Evolutionary conservation across 1,284 basidiomycete species (phyloP).

Genomic region (Boletus nobilissimus): DNA sequence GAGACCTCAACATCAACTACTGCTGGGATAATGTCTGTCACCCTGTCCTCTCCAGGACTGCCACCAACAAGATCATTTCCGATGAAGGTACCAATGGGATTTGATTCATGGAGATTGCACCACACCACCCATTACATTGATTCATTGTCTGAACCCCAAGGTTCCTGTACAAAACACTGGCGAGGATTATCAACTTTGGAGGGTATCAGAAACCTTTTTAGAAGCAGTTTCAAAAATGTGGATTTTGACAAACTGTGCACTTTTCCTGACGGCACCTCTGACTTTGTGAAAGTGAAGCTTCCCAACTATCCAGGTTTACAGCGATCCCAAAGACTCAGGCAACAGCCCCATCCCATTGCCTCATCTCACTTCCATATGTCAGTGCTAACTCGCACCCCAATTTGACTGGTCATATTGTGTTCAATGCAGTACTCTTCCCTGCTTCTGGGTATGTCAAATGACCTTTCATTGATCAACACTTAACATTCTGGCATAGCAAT

Average conservation of each 20-base stretch:
- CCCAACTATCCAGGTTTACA: conserved; percentile 31
- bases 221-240: conserved; percentile 41
- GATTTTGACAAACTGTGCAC: conserved; percentile 40
- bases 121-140: conserved; percentile 42
- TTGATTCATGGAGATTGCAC: conserved; percentile 43
- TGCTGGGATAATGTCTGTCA: conserved; percentile 48
- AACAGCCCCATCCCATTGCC: conserved; percentile 39
- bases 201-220: conserved; percentile 42
- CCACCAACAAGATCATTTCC: conserved; percentile 45
- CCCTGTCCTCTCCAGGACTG: conserved; percentile 46
- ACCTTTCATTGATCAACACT: not conserved
- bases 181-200: conserved; percentile 46
- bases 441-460: conserved; percentile 39
- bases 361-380: conserved; percentile 40
- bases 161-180: conserved; percentile 43
- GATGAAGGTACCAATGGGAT: conserved; percentile 44
- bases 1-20: conserved; percentile 40
- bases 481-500: conserved; percentile 31
- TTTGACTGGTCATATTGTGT: conserved; percentile 43
- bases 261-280: conserved; percentile 29
- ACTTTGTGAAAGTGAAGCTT: conserved; percentile 30
- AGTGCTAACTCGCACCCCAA: conserved; percentile 42
- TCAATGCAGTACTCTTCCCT: conserved; percentile 45
- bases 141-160: conserved; percentile 45
- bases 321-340: conserved; percentile 36